Evolutionary conservation across 352 stramenopile species (phyloP), one percentile per base, ranked within the genome.

Genomic region (Pythium rhizo-oryzae): DNA sequence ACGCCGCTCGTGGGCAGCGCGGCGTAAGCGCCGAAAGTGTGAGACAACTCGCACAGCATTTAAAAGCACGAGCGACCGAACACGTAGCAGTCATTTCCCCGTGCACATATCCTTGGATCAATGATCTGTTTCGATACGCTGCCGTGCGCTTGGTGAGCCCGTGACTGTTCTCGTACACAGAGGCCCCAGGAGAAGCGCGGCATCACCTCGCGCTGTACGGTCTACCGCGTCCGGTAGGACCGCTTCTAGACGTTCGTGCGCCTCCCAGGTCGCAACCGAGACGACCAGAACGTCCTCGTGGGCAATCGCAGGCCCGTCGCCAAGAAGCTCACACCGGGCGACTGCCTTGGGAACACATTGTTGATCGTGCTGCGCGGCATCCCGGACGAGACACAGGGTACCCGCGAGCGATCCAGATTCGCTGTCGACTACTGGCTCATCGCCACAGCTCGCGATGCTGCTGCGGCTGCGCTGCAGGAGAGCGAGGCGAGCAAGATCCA

Each of bases 151-250:
- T 91, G 56, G 74, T 94, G 19, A 81, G 78, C 23, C 70, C 78
- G 25, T 79, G 82, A 39, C 66, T 87, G 1, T 96, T 99, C 56
- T 90, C 85, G 30, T 99, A 95, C 77, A 95, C 96, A 23, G 97
- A 97, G 33, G 97, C 93, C n/a, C 70, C 99, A 99, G 74, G 97
- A 99, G 76, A 99, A 98, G 77, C 85, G 97, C 61, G 97, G 91
- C 39, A 90, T 99, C 59, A 99, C 97, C 1, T 94, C 91, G 52
- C 97, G 99, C 68, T 98, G 92, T 72, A 99, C n/a, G 6, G 80
- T 88, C 28, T 97, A 93, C 65, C 84, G 87, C 57, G 75, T 95
- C 43, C 71, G 73, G 2, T 84, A n/a, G 59, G 81, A 92, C 3
- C 28, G 6, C 28, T 33, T 33, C 28, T 6, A 33, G 28, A 6